These are phyloP conservation scores for Phytophthora parvispora DNA, from an alignment of 352 stramenopile species.

Conservation along the genomic window DNA sequence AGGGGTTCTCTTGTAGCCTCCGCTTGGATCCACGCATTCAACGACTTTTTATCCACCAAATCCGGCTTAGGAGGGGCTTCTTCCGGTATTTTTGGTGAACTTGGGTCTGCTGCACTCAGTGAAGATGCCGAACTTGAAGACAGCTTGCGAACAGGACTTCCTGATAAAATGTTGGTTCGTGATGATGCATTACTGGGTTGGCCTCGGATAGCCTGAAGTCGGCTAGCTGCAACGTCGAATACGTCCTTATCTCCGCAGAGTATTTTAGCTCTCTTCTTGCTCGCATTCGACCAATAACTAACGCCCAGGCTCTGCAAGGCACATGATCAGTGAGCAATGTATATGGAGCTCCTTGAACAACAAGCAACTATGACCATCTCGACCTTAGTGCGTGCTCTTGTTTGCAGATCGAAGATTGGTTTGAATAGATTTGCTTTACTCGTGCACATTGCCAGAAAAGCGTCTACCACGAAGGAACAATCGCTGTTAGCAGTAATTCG, in stretches of 20 bases:
- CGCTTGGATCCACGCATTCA: constrained; percentile 11
- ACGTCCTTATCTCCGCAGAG: constrained; percentile 33
- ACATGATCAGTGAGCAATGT: neutral
- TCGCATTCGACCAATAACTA: constrained; percentile 46
- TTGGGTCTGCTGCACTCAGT: neutral
- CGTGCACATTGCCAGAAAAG: constrained; percentile 49
- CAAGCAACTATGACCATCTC: no score
- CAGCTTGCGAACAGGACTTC: neutral
- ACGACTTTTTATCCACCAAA: constrained; percentile 8
- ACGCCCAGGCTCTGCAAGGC: constrained; percentile 42
- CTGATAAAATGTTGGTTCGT: neutral
- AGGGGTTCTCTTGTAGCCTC: constrained; percentile 14
- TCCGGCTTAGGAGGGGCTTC: neutral
- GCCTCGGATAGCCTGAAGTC: constrained; percentile 13
- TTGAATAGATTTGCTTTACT: constrained; percentile 50
- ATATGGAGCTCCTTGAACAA: no score
- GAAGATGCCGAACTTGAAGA: neutral
- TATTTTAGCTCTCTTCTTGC: constrained; percentile 41
- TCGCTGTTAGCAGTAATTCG: neutral
- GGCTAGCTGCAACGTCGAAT: constrained; percentile 29
- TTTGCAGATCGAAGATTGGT: constrained; percentile 54
- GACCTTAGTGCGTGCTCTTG: constrained; percentile 32
- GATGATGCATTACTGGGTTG: neutral
- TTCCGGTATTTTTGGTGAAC: neutral
- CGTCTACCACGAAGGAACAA: constrained; percentile 30